Evolutionary conservation across 176 grass and related monocot genomes (phyloP).

Genomic region (Aegilops sharonensis): DNA sequence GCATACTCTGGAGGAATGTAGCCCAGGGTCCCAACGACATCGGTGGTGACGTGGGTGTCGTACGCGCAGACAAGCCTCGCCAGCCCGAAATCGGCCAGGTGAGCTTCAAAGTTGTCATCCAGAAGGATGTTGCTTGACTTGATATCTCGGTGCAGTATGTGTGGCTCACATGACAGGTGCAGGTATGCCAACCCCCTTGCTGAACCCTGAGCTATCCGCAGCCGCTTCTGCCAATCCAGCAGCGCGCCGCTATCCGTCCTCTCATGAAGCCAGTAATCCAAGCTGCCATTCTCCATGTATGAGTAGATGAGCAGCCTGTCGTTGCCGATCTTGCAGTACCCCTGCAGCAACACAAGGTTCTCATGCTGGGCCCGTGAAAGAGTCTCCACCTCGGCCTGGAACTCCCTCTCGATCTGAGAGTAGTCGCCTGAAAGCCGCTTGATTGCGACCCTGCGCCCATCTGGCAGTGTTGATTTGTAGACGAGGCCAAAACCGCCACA

Average conservation of each 20-base stretch:
- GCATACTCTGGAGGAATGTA: slow-evolving; percentile 92
- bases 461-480: slow-evolving; percentile 73
- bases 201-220: slow-evolving; percentile 70
- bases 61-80: slow-evolving; percentile 74
- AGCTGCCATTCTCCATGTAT: slow-evolving; percentile 97
- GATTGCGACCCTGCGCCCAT: slow-evolving; percentile 73
- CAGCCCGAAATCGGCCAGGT: slow-evolving; percentile 85
- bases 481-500: slow-evolving; percentile 95
- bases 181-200: slow-evolving; percentile 83
- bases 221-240: slow-evolving; percentile 77
- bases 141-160: slow-evolving; percentile 93
- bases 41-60: slow-evolving; percentile 91
- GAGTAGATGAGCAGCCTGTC: slow-evolving; percentile 90
- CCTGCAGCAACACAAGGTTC: slow-evolving; percentile 86
- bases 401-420: slow-evolving; percentile 91
- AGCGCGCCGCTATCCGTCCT: slow-evolving; percentile 52
- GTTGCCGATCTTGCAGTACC: slow-evolving; percentile 79
- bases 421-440: slow-evolving; percentile 91
- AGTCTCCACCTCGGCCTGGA: slow-evolving; percentile 89
- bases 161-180: slow-evolving; percentile 84
- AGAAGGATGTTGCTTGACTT: slow-evolving; percentile 97
- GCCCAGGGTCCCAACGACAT: slow-evolving; percentile 81
- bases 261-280: slow-evolving; percentile 99
- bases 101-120: slow-evolving; percentile 80
- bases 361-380: slow-evolving; percentile 78